Percentiles rank a stretch among this genome's conserved stretches.
phyloP scores from a whole-genome alignment of 495 filamentous ascomycete genomes.

The Extremus antarcticus region DNA sequence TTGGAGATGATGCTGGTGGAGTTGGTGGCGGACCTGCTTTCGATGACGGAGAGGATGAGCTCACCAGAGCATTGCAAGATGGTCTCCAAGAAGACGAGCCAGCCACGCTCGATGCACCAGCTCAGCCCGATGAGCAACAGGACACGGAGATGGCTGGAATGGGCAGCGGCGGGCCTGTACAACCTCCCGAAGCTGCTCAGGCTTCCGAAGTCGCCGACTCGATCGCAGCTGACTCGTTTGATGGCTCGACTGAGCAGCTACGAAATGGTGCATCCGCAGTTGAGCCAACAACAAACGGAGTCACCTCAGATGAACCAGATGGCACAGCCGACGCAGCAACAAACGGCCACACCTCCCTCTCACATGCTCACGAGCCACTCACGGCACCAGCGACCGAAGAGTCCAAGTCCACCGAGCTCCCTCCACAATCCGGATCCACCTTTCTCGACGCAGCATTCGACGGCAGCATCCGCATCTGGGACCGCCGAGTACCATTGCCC shows the following conservation, averaged over 20 bases:
- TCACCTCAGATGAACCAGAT: not conserved
- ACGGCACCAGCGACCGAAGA: constrained; percentile 13
- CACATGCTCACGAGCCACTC: constrained; percentile 11
- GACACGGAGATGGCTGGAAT: constrained; percentile 37
- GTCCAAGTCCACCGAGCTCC: constrained; percentile 16
- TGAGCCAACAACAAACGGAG: not conserved
- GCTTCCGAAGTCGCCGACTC: not conserved
- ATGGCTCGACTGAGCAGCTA: not conserved
- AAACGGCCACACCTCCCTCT: constrained; percentile 11
- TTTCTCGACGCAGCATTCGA: constrained; percentile 84
- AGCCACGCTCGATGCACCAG: constrained; percentile 29
- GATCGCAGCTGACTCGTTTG: not conserved
- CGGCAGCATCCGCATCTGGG: constrained; percentile 84
- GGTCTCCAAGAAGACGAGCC: constrained; percentile 33
- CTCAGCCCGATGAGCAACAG: too few relatives aligned
- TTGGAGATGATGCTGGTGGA: constrained; percentile 60
- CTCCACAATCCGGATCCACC: constrained; percentile 46
- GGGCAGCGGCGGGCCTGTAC: constrained; percentile 29
- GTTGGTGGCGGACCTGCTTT: constrained; percentile 20
- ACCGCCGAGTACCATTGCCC: constrained; percentile 64
- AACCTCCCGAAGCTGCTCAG: constrained; percentile 10
- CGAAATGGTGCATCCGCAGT: not conserved
- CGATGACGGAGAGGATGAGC: constrained; percentile 60
- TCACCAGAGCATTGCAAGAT: constrained; percentile 64
- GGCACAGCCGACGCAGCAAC: not conserved